These are phyloP conservation scores for Thamnidium elegans DNA, from an alignment of 192 early-diverging fungal genomes.

Conservation along the genomic window DNA sequence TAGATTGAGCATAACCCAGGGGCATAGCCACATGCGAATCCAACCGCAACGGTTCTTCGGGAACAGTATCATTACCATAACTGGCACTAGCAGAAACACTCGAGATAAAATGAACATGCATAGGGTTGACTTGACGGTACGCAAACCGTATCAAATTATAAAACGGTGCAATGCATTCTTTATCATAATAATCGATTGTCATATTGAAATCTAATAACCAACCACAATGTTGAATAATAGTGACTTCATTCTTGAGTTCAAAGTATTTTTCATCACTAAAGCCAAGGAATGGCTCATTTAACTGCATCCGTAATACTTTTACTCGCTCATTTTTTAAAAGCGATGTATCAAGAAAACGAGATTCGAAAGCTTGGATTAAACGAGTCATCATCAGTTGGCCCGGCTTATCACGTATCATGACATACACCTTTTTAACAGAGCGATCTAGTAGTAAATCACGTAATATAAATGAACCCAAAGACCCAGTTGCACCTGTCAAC, in stretches of 20 bases:
- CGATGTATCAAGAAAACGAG: constrained; percentile 19
- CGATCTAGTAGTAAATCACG: constrained; percentile 17
- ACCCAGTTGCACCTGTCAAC: constrained; percentile 36
- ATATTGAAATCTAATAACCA: constrained; percentile 41
- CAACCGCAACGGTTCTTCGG: constrained; percentile 13
- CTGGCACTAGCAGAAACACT: constrained; percentile 29
- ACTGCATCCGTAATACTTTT: constrained; percentile 10
- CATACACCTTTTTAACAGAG: constrained; percentile 30
- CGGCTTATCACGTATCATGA: constrained; percentile 24
- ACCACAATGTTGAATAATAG: constrained; percentile 29
- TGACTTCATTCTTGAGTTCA: constrained; percentile 26
- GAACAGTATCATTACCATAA: neutral
- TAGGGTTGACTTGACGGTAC: constrained; percentile 7
- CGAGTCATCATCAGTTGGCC: neutral
- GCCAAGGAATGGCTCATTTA: constrained; percentile 24
- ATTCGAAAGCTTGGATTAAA: constrained; percentile 19
- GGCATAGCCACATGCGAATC: constrained; percentile 19
- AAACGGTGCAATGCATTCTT: constrained; percentile 25
- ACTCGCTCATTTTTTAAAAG: constrained; percentile 9
- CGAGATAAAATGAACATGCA: constrained; percentile 29
- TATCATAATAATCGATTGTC: constrained; percentile 27
- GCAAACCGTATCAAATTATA: constrained; percentile 29
- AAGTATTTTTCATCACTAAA: constrained; percentile 19
- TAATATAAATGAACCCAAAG: constrained; percentile 30
- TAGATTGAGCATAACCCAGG: constrained; percentile 35